A percentile compares a stretch with the other conserved stretches of the same genome.
phyloP scores from a whole-genome alignment of 345 rosid species.

The Lepidium aucheri region DNA sequence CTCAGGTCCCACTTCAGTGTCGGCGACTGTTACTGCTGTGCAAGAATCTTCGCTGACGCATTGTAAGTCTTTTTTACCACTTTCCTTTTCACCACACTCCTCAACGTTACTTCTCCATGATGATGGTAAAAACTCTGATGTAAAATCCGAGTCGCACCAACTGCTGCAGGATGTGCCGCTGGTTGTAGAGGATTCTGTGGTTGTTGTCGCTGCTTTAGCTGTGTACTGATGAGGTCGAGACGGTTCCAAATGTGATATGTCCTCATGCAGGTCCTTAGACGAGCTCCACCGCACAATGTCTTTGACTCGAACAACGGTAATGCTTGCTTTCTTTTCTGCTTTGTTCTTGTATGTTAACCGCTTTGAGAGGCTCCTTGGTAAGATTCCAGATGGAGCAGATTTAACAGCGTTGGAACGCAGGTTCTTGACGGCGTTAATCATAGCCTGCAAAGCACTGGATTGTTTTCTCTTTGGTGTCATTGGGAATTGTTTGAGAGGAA shows the following conservation, averaged over 20 bases:
- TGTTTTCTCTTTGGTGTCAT: slow-evolving; percentile 23
- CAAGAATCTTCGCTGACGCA: slow-evolving; percentile 45
- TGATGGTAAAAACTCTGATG: slow-evolving; percentile 50
- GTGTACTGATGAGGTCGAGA: slow-evolving; percentile 24
- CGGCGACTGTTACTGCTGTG: slow-evolving; percentile 24
- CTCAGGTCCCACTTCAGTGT: slow-evolving; percentile 41
- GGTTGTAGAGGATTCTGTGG: slow-evolving; percentile 33
- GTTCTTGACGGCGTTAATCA: slow-evolving; percentile 45
- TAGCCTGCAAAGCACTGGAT: slow-evolving; percentile 43
- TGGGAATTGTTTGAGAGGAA: slow-evolving; percentile 3
- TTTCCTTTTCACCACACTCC: slow-evolving; percentile 19
- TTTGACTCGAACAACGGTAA: slow-evolving; percentile 39
- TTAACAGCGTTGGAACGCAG: slow-evolving; percentile 31
- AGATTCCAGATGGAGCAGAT: slow-evolving; percentile 32
- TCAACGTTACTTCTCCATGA: slow-evolving; percentile 32
- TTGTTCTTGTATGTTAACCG: slow-evolving; percentile 23
- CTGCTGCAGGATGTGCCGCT: slow-evolving; percentile 45
- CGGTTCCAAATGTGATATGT: slow-evolving; percentile 22
- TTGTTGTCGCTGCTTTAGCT: slow-evolving; percentile 29
- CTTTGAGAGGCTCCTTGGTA: slow-evolving; percentile 49
- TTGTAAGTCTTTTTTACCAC: slow-evolving; percentile 25
- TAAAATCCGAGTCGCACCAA: slow-evolving; percentile 83
- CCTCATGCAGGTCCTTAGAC: slow-evolving; percentile 51
- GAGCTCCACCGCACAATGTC: slow-evolving; percentile 88
- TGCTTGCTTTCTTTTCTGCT: background rate